Base-by-base conservation (phyloP, 352 stramenopile species). In the Peronospora tabacina region DNA sequence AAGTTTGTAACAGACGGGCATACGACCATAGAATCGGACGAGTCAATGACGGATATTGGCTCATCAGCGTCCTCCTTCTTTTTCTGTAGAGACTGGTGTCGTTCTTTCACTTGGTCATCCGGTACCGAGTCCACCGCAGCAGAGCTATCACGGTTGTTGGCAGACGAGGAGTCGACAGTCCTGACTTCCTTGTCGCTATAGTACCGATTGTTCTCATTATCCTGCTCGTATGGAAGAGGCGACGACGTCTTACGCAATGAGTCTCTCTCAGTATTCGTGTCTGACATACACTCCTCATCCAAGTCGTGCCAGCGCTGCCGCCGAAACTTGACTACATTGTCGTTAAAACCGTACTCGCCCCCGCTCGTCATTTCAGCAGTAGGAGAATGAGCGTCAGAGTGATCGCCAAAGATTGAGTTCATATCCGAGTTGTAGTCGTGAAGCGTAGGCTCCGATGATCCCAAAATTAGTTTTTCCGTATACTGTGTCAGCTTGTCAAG, bases 401-500 rank as follows among this genome's bases (percentile, higher is more conserved):
- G 62, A 32, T 76, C 66, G 15, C 56, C 66, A 54, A 72, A 78
- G 28, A 78, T 48, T 2, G 68, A 82, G 40, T 67, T 75, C 15
- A 76, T 15, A 20, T 82, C 71, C 24, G 71, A 76, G 28, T 52
- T 68, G 49, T 74, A 82, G 40, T 77, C 70, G 38, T 63, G 66
- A 32, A 72, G 33, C 15, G 63, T 70, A 17, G 68, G 65, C 41
- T 83, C 72, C n/a, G 72, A 75, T 3, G 64, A 83, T 43, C 70
- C 70, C 29, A 63, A 62, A 24, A 85, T 78, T 15, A 83, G 36
- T 11, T 79, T 85, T 47, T 83, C 78, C 7, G 71, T 82, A 48
- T 86, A 87, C 56, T 81, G 59, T 24, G 78, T 85, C 30, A 87
- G 48, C 43, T 87, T 79, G 55, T 85, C 75, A 7, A 89, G 63